A percentile compares a stretch with the other conserved stretches of the same genome.
Conservation (phyloP, 192 early-diverging fungal genomes). For the Spizellomyces punctatus region DNA sequence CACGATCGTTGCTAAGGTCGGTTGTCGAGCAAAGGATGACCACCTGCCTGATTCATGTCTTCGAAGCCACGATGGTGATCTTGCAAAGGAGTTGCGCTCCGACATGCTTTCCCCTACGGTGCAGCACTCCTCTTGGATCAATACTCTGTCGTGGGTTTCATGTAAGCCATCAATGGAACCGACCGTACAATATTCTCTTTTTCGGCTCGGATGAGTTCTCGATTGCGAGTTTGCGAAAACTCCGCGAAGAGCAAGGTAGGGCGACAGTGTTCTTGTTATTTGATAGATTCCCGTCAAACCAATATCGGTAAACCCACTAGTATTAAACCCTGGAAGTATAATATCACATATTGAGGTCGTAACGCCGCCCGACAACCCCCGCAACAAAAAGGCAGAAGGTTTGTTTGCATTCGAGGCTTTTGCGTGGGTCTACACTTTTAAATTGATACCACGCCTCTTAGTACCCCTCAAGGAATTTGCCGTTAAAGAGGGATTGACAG, state of each 20-base stretch:
- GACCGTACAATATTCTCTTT: constrained; percentile 67
- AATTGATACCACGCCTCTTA: constrained; percentile 9
- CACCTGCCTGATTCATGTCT: too few relatives aligned
- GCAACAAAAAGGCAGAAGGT: constrained; percentile 35
- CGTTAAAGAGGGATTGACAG: constrained; percentile 32
- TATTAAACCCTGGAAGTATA: constrained; percentile 5
- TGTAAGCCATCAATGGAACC: not conserved
- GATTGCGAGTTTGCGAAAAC: constrained; percentile 54
- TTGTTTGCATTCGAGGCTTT: not conserved
- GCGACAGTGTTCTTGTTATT: constrained; percentile 27
- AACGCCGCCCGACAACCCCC: constrained; percentile 29
- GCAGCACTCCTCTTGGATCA: too few relatives aligned
- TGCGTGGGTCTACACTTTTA: not conserved
- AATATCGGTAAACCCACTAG: not conserved
- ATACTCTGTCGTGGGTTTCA: too few relatives aligned
- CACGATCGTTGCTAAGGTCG: too few relatives aligned
- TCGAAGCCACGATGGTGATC: too few relatives aligned
- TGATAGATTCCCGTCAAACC: not conserved
- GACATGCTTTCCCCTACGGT: too few relatives aligned
- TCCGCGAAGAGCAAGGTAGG: constrained; percentile 57
- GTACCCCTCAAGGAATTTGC: constrained; percentile 56
- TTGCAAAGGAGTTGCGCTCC: too few relatives aligned
- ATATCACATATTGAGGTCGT: constrained; percentile 30
- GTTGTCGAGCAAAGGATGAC: too few relatives aligned
- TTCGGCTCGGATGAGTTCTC: constrained; percentile 91